Percentiles rank a stretch among this genome's conserved stretches.
Conservation (phyloP, 257 asterid species). For the Linderniella brevidens region DNA sequence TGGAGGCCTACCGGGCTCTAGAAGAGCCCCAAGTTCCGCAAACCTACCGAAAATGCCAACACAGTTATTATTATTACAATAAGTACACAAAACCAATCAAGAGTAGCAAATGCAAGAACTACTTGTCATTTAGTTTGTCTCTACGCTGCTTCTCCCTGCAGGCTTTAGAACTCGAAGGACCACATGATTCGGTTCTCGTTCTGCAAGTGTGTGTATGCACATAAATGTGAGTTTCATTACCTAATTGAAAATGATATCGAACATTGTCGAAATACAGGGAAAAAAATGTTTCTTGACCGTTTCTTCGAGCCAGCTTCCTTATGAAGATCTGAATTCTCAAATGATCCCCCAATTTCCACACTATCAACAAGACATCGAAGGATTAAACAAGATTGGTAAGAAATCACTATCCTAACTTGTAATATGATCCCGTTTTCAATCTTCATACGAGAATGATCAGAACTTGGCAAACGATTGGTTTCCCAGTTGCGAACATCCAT, state of each 20-base stretch:
- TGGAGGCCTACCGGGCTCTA: conserved; percentile 66
- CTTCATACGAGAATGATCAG: too few species aligned
- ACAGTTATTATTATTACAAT: conserved; percentile 1
- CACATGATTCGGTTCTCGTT: conserved; percentile 33
- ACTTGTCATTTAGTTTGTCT: conserved; percentile 65
- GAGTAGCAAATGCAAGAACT: conserved; percentile 6
- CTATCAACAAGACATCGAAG: conserved; percentile 17
- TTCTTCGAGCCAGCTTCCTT: conserved; percentile 45
- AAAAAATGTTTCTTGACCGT: conserved; percentile 27
- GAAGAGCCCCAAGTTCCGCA: conserved; percentile 50
- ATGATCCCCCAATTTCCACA: conserved; percentile 37
- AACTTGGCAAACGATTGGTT: too few species aligned
- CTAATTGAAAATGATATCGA: neutral
- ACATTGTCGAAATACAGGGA: neutral
- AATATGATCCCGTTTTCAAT: too few species aligned
- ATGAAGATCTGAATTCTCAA: conserved; percentile 31
- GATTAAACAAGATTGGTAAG: neutral
- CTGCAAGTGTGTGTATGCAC: conserved; percentile 18
- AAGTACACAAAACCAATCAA: conserved; percentile 5
- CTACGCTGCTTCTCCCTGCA: conserved; percentile 65
- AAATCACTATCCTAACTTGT: too few species aligned
- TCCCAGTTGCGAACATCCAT: too few species aligned
- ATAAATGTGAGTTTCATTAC: neutral
- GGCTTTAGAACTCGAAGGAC: conserved; percentile 58
- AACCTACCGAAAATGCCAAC: conserved; percentile 20